These are phyloP conservation scores for Mucor circinelloides DNA, from an alignment of 371 early-diverging fungal genomes.

Conservation along the genomic window DNA sequence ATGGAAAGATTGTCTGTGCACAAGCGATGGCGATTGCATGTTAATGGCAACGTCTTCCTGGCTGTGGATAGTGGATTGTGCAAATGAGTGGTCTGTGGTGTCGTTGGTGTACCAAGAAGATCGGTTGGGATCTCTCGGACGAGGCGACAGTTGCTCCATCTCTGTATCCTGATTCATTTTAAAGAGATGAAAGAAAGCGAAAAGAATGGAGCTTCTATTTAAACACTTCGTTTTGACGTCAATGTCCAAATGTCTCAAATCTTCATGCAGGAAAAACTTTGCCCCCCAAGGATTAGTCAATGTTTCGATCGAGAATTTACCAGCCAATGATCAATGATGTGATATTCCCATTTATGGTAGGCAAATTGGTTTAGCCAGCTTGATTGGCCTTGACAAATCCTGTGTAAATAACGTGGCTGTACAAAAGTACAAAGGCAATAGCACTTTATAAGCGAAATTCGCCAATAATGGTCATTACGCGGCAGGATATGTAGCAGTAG, in stretches of 20 bases:
- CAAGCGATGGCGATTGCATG: background rate
- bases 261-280: conserved; percentile 5
- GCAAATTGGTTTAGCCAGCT: background rate
- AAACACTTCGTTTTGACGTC: background rate
- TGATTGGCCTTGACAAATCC: too few relatives aligned
- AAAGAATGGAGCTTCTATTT: background rate
- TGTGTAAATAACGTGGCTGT: too few relatives aligned
- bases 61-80: conserved; percentile 1
- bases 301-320: background rate
- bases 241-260: background rate
- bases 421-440: too few relatives aligned
- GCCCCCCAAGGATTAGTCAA: background rate
- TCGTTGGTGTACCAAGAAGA: conserved; percentile 1
- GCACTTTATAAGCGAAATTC: too few relatives aligned
- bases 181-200: background rate
- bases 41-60: background rate
- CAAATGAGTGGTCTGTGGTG: background rate
- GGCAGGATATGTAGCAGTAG: too few relatives aligned
- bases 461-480: too few relatives aligned
- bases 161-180: background rate
- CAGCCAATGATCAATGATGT: background rate
- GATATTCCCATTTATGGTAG: background rate
- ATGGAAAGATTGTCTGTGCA: background rate
- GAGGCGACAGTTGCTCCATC: background rate
- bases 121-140: background rate